Base-by-base conservation (phyloP, 495 filamentous ascomycete species). In the Trichoderma parareesei region DNA sequence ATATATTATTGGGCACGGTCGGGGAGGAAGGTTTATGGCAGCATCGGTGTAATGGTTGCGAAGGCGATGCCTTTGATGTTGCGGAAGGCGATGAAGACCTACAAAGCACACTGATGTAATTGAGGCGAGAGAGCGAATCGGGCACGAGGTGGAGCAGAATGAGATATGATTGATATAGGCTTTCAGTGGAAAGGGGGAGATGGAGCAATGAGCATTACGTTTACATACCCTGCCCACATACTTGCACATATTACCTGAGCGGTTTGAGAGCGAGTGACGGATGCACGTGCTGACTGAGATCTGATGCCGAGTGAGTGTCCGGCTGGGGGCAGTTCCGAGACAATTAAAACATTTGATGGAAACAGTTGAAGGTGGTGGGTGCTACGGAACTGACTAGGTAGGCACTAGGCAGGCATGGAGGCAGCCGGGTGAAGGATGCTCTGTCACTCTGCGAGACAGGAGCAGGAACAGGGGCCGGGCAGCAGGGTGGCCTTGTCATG, bases 141-240 rank as follows among this genome's bases (percentile, higher is more conserved):
- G 9, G 53, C 53, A 57, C 27, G 20, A 57, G 53, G 27, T 35
- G 53, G 20, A 57, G 53, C 53, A 57, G 53, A 57, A 57, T 57
- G 53, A 57, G 53, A 57, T 57, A 57, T 57, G 53, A 38, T 57
- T 57, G 53, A 57, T 57, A 57, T 57, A 27, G 35, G 27, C 53
- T 57, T 27, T 16, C 2, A 11, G 53, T 11, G 14, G 27, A 57
- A 14, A 57, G 27, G 6, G 37, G 3, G 53, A 35, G 20, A 37
- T 37, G 53, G 37, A 11, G 4, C 0, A n/a, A 38, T 5, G 53
- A 35, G 53, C 33, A 57, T 37, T 14, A 35, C 53, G 27, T 27
- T 27, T 27, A 27, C 27, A 27, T 27, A 27, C 27, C 27, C 27
- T 27, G 27, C 27, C 27, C 27, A 27, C 27, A 27, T 27, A 2